A percentile compares a stretch with the other conserved stretches of the same genome.
Evolutionary conservation across 306 rosid species (phyloP).

Genomic region (Pyrus bretschneideri): DNA sequence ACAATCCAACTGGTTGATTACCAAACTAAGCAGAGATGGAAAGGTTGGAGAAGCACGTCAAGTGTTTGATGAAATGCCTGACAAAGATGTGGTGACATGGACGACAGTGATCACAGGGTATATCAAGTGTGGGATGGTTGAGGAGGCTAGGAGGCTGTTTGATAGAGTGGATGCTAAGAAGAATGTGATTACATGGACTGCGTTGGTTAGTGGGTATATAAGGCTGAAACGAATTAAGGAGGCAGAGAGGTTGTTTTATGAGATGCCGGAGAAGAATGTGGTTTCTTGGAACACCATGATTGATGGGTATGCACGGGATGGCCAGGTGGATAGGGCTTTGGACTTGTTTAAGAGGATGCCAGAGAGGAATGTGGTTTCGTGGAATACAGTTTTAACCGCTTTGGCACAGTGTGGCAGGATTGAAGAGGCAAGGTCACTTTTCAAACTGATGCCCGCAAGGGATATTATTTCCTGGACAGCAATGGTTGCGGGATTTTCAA

Average conservation of each 20-base stretch:
- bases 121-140: constrained; percentile 30
- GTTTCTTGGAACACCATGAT: constrained; percentile 54
- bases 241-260: constrained; percentile 32
- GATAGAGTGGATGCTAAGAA: constrained; percentile 36
- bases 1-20: constrained; percentile 31
- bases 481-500: constrained; percentile 31
- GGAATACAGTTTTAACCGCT: constrained; percentile 39
- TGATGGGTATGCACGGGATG: constrained; percentile 32
- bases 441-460: constrained; percentile 33
- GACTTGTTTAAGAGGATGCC: constrained; percentile 37
- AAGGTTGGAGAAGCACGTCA: constrained; percentile 30
- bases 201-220: constrained; percentile 34
- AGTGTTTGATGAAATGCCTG: constrained; percentile 37
- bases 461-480: constrained; percentile 49
- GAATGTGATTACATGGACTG: constrained; percentile 51
- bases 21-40: constrained; percentile 22
- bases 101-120: constrained; percentile 37
- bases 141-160: constrained; percentile 37
- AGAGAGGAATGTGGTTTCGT: constrained; percentile 42
- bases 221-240: constrained; percentile 26
- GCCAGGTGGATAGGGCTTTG: constrained; percentile 25
- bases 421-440: constrained; percentile 29
- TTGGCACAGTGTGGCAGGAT: constrained; percentile 25
- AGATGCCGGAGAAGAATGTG: constrained; percentile 45
- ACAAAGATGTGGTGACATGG: constrained; percentile 40